Conservation (phyloP, 2,329 filamentous ascomycete genomes). For the Pleomassaria siparia region DNA sequence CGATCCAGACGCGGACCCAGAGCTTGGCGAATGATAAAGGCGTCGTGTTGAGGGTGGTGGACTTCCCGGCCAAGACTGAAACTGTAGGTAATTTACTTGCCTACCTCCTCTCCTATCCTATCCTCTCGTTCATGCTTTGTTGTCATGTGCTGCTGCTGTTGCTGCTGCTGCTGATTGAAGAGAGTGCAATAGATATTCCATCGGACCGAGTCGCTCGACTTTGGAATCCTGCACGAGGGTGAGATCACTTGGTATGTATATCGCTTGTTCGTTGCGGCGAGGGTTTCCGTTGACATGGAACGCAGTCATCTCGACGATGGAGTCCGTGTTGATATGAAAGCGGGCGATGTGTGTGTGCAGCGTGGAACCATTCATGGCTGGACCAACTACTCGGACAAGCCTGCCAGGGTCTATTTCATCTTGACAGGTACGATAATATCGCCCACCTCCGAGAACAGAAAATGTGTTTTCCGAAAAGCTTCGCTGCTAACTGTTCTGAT, state of each 20-base stretch:
- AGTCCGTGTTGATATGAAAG: neutral
- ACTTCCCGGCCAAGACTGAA: neutral
- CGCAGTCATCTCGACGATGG: neutral
- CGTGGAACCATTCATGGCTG: neutral
- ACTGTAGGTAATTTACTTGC: neutral
- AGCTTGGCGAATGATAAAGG: constrained; percentile 1
- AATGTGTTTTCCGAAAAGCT: neutral
- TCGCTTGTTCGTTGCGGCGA: neutral
- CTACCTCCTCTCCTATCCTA: too few relatives aligned
- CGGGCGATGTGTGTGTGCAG: neutral
- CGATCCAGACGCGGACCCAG: neutral
- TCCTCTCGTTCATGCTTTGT: neutral
- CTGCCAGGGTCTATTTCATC: neutral
- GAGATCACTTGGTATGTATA: neutral
- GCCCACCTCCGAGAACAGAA: neutral
- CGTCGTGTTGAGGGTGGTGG: neutral
- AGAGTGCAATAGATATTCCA: neutral
- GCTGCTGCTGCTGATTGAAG: neutral
- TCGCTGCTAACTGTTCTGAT: neutral
- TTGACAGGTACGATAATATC: neutral
- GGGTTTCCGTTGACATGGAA: neutral
- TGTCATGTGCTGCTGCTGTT: too few relatives aligned
- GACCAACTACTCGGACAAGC: constrained; percentile 1
- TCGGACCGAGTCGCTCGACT: neutral
- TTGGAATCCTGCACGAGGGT: neutral